Conservation (phyloP, 345 rosid species). For the Capsella bursapastoris region DNA sequence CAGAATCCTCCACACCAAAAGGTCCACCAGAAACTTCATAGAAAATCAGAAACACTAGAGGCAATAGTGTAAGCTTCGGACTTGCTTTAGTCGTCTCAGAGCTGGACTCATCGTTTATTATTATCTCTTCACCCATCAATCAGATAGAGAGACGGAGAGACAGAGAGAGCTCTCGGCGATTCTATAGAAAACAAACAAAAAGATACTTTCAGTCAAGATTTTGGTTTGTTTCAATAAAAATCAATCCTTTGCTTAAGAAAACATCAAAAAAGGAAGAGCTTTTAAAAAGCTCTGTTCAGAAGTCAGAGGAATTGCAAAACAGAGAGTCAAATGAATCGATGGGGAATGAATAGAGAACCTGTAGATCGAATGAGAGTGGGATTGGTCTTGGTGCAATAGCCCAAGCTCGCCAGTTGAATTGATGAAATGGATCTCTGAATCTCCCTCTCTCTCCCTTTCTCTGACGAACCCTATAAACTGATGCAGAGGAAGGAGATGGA, state of each 20-base stretch:
- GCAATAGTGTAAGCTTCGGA: constrained; percentile 75
- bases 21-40: constrained; percentile 98
- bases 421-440: constrained; percentile 7
- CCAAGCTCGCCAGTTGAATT: background rate
- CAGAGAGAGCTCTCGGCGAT: constrained; percentile 17
- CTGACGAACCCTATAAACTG: constrained; percentile 3
- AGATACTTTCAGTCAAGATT: background rate
- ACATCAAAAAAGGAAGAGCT: constrained; percentile 10
- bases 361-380: constrained; percentile 16
- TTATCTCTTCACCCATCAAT: constrained; percentile 75
- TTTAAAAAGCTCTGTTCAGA: constrained; percentile 10
- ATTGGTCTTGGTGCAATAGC: constrained; percentile 1
- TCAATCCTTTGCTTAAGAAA: constrained; percentile 2
- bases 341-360: background rate
- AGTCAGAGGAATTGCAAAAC: constrained; percentile 15
- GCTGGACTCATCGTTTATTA: constrained; percentile 43
- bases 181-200: constrained; percentile 28
- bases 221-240: background rate
- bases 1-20: constrained; percentile 92
- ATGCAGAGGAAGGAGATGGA: constrained; percentile 4
- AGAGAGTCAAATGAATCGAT: constrained; percentile 29
- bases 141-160: background rate
- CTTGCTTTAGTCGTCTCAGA: constrained; percentile 44
- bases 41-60: constrained; percentile 86
- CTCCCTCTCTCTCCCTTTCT: constrained; percentile 17